These are phyloP conservation scores for Pseudomassariella vexata DNA, from an alignment of 2,329 filamentous ascomycete species.

Conservation along the genomic window DNA sequence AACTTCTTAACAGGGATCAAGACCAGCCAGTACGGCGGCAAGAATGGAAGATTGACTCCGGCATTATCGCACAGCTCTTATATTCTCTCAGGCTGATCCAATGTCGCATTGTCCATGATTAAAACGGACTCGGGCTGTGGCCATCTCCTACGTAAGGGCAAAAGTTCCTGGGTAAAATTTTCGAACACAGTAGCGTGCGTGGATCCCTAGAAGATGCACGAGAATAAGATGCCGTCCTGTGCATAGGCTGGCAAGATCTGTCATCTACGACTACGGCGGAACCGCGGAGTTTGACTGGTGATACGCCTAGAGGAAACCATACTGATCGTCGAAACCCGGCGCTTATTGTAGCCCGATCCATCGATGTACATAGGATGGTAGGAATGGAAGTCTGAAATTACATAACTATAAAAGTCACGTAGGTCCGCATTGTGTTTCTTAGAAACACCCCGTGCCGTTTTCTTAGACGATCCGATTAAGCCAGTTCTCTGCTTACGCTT, in stretches of 20 bases:
- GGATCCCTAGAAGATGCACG: too few relatives aligned
- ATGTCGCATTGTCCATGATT: too few relatives aligned
- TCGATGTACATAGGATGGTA: conserved; percentile 26
- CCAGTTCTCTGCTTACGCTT: conserved; percentile 1
- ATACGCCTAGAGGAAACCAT: conserved; percentile 22
- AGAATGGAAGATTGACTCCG: conserved; percentile 1
- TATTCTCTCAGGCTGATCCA: too few relatives aligned
- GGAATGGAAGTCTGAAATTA: too few relatives aligned
- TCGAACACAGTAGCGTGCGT: too few relatives aligned
- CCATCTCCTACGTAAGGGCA: too few relatives aligned
- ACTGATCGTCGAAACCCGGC: conserved; percentile 22
- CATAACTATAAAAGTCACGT: too few relatives aligned
- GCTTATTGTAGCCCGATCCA: conserved; percentile 26
- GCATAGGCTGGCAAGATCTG: conserved; percentile 20
- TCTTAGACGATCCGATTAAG: conserved; percentile 3
- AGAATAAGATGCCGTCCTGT: conserved; percentile 13
- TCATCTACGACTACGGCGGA: conserved; percentile 8
- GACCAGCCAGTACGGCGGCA: conserved; percentile 3
- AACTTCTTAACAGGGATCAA: conserved; percentile 4
- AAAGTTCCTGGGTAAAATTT: too few relatives aligned
- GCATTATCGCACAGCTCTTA: not conserved
- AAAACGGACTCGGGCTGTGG: too few relatives aligned
- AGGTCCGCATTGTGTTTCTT: too few relatives aligned
- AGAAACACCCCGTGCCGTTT: too few relatives aligned
- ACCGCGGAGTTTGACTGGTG: conserved; percentile 13